Base-by-base conservation (phyloP, 768 basidiomycete genomes). In the Cystobasidium tubakii region DNA sequence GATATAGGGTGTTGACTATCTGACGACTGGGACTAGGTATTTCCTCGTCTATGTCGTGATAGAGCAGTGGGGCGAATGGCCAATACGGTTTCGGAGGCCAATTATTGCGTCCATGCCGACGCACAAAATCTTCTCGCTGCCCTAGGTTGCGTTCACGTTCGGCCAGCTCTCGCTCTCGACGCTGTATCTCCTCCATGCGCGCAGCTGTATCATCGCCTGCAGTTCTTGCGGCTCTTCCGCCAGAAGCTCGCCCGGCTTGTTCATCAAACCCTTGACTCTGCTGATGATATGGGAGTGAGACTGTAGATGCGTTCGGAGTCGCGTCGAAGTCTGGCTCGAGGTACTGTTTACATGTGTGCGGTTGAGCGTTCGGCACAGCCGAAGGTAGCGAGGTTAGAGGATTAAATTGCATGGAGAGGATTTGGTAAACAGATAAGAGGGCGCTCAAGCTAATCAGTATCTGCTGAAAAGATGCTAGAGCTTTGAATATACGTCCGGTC, bases 1-100 rank as follows among this genome's bases (percentile, higher is more conserved):
- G 88, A 80, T 90, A 98, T 74, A 99, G 82, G 43, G 91, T 87
- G 62, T 88, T 89, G 77, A 97, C 89, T 75, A 92, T 86, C 2
- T 87, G 84, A 75, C 87, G 87, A 72, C 89, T 90, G 0, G 86
- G 85, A 75, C 90, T 87, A 17, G 92, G 92, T 71, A 97, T 93
- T 82, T 93, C 92, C 74, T 90, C 90, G 79, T 84, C 80, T 79
- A 97, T 95, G 73, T 91, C 89, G 82, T 99, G 96, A 84, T 88
- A 96, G 80, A 99, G 88, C 78, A 99, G 83, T 62, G 95, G 95
- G 80, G 88, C 93, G 84, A 92, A 72, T 3, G 69, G 69, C 69
- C 69, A 71, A 31, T 36, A 71, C 34, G 74, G 75, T 90, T 92
- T 94, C 17, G 87, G 87, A 39, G 95, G 95, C 88, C 90, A 99